A percentile compares a stretch with the other conserved stretches of the same genome.
phyloP scores from a whole-genome alignment of 495 filamentous ascomycete genomes.

The Halenospora varia region DNA sequence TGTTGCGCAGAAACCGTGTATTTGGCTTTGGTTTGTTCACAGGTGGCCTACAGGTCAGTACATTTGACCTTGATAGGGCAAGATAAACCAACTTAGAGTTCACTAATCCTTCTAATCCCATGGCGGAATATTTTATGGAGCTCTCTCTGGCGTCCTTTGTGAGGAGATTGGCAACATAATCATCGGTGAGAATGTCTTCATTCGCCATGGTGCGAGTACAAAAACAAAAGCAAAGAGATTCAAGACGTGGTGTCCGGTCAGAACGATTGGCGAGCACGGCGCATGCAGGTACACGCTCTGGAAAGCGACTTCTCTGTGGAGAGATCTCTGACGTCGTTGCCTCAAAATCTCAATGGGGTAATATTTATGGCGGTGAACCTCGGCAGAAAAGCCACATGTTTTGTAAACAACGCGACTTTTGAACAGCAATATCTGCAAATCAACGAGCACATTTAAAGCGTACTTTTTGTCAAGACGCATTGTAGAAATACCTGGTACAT shows the following conservation, averaged over 20 bases:
- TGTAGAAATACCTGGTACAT: too few relatives aligned
- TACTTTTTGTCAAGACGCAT: too few relatives aligned
- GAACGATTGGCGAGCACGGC: not conserved
- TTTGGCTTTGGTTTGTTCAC: slow-evolving; percentile 83
- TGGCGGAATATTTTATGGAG: slow-evolving; percentile 66
- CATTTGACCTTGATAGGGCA: slow-evolving; percentile 1
- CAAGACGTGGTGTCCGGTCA: not conserved
- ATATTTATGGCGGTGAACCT: not conserved
- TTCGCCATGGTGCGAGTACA: slow-evolving; percentile 22
- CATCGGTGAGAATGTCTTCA: slow-evolving; percentile 34
- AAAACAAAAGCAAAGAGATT: not conserved
- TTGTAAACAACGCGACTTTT: not conserved
- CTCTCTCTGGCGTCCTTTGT: slow-evolving; percentile 59
- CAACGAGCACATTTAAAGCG: too few relatives aligned
- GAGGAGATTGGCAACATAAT: slow-evolving; percentile 54
- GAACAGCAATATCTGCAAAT: too few relatives aligned
- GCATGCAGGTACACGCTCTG: too few relatives aligned
- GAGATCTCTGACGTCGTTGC: not conserved
- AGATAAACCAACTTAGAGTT: slow-evolving; percentile 56
- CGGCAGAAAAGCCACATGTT: not conserved
- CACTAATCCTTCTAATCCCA: slow-evolving; percentile 68
- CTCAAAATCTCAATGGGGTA: not conserved
- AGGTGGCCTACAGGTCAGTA: slow-evolving; percentile 24
- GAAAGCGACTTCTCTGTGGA: too few relatives aligned
- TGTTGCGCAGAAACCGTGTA: slow-evolving; percentile 80